These are phyloP conservation scores for Marchantia paleacea DNA, from an alignment of 225 moss, liverwort and hornwort genomes.

Conservation along the genomic window DNA sequence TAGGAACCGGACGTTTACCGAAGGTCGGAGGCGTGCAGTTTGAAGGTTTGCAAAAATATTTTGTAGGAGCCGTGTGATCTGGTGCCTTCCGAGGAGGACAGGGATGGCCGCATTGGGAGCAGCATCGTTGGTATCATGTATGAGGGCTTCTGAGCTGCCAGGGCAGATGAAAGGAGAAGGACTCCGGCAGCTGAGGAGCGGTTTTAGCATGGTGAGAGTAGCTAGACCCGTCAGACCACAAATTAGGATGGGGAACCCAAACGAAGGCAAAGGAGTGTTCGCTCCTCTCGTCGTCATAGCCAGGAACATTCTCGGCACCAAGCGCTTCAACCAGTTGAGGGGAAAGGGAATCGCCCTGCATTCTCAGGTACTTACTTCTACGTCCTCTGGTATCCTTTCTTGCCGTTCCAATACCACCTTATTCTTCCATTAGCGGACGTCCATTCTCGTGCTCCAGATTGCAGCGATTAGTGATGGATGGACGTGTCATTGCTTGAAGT, in stretches of 20 bases:
- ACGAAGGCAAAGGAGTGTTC: conserved; percentile 63
- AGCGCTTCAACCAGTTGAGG: conserved; percentile 78
- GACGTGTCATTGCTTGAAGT: no score
- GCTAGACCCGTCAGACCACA: conserved; percentile 48
- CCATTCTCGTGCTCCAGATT: no score
- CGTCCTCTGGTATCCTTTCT: no score
- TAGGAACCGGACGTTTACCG: no score
- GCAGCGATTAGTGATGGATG: no score
- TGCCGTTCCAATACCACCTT: no score
- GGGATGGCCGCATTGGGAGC: conserved; percentile 21
- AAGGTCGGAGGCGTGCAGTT: neutral
- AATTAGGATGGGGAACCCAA: conserved; percentile 59
- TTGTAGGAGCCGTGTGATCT: neutral
- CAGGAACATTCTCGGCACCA: conserved; percentile 61
- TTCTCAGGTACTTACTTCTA: conserved; percentile 59
- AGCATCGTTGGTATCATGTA: conserved; percentile 15
- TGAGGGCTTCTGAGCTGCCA: neutral
- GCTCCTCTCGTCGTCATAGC: conserved; percentile 65
- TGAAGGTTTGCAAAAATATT: neutral
- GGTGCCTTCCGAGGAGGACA: neutral
- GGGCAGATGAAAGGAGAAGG: conserved; percentile 48
- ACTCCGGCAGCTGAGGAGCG: conserved; percentile 21
- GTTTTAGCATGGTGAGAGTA: conserved; percentile 24
- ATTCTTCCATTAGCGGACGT: no score
- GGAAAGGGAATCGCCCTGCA: conserved; percentile 96